Conservation (phyloP, 148 eudicot genomes). For the Chenopodium formosanum region DNA sequence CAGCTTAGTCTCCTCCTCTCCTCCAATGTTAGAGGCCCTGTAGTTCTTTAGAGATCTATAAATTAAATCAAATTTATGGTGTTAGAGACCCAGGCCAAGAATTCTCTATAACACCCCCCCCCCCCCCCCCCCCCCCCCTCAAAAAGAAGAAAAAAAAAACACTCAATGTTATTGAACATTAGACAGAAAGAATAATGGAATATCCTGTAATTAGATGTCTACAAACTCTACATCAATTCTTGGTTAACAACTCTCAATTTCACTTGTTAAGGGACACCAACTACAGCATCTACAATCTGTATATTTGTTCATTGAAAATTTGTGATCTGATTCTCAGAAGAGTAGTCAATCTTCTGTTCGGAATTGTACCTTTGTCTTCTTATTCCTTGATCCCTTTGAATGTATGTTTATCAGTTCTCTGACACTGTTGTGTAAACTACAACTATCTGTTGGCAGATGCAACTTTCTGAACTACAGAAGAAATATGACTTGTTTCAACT, state of each 20-base stretch:
- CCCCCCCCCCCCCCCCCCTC: too few species aligned
- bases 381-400: not conserved
- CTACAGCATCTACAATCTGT: not conserved
- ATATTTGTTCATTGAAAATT: not conserved
- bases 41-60: not conserved
- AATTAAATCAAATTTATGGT: not conserved
- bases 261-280: not conserved
- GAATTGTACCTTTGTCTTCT: not conserved
- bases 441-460: constrained; percentile 55
- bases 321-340: not conserved
- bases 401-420: not conserved
- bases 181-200: not conserved
- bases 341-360: not conserved
- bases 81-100: not conserved
- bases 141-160: too few species aligned
- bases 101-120: not conserved
- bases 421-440: constrained; percentile 7
- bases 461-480: constrained; percentile 93
- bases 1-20: not conserved
- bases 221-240: not conserved
- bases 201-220: not conserved
- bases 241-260: not conserved
- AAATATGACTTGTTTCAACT: constrained; percentile 80
- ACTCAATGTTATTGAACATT: not conserved
- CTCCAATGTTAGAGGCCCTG: not conserved